Conservation (phyloP, 805 yeast species). For the Pichia nanzhaoensis region DNA sequence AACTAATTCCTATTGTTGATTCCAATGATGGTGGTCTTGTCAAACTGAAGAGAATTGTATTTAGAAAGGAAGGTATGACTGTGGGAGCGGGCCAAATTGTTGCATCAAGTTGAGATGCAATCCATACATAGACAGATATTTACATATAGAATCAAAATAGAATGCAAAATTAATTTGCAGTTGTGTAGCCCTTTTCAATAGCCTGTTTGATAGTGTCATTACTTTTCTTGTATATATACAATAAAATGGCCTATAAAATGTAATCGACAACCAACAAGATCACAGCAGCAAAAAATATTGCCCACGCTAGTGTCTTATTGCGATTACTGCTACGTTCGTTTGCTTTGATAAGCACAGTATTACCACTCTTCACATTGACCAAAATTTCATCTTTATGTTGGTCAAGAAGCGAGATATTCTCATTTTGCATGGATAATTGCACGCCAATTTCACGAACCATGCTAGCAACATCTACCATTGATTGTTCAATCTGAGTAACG, state of each 20-base stretch:
- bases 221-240: neutral
- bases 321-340: slow-evolving; percentile 56
- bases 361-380: slow-evolving; percentile 62
- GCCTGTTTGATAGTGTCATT: too few species aligned
- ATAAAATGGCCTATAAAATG: slow-evolving; percentile 24
- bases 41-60: slow-evolving; percentile 55
- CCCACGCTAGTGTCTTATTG: slow-evolving; percentile 48
- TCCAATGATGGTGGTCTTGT: neutral
- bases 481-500: slow-evolving; percentile 51
- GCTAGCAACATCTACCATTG: slow-evolving; percentile 66
- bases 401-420: slow-evolving; percentile 54
- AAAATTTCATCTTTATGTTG: slow-evolving; percentile 65
- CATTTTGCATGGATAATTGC: slow-evolving; percentile 68
- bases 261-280: slow-evolving; percentile 51
- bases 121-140: too few species aligned
- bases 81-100: slow-evolving; percentile 43
- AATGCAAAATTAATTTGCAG: too few species aligned
- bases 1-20: slow-evolving; percentile 4
- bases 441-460: slow-evolving; percentile 68
- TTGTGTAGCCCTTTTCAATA: too few species aligned
- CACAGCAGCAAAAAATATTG: slow-evolving; percentile 50
- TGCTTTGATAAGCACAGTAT: slow-evolving; percentile 61
- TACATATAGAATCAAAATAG: too few species aligned
- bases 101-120: slow-evolving; percentile 8
- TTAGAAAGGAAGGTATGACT: slow-evolving; percentile 63